A percentile compares a stretch with the other conserved stretches of the same genome.
Evolutionary conservation across 169 alveolate genomes (phyloP).

Genomic region (Plasmodium yoelii): DNA sequence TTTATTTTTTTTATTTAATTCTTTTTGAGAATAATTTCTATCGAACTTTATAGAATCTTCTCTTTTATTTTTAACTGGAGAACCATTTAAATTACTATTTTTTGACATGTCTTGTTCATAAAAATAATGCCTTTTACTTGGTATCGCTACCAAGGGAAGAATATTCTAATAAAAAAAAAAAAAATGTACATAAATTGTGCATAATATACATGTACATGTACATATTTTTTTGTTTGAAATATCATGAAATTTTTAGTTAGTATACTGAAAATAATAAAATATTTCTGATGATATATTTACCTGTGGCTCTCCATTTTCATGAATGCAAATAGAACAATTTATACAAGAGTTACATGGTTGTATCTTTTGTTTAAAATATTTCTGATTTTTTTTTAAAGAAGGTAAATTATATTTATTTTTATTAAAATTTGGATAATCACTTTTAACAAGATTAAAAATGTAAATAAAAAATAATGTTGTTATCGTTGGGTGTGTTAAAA

Average conservation of each 20-base stretch:
- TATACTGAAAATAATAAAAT: no score
- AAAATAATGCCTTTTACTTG: constrained; percentile 55
- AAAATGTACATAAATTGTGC: not conserved
- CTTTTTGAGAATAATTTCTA: not conserved
- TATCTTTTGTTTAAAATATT: not conserved
- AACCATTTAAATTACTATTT: no score
- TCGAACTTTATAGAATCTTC: not conserved
- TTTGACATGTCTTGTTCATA: not conserved
- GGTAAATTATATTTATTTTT: not conserved
- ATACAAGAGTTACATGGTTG: constrained; percentile 31
- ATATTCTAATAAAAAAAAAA: constrained; percentile 31
- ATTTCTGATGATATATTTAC: not conserved
- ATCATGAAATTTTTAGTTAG: no score
- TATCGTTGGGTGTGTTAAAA: constrained; percentile 14
- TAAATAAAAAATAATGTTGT: constrained; percentile 16
- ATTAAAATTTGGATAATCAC: not conserved
- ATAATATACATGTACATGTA: not conserved
- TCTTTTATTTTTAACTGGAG: not conserved
- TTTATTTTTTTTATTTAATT: constrained; percentile 18
- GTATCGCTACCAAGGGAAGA: constrained; percentile 62
- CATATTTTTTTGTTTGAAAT: not conserved
- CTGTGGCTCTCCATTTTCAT: constrained; percentile 45
- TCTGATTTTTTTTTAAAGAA: constrained; percentile 2
- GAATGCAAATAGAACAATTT: constrained; percentile 37
- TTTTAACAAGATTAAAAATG: constrained; percentile 10